Conservation (phyloP, 2,329 filamentous ascomycete species). For the Beauveria pseudobassiana region DNA sequence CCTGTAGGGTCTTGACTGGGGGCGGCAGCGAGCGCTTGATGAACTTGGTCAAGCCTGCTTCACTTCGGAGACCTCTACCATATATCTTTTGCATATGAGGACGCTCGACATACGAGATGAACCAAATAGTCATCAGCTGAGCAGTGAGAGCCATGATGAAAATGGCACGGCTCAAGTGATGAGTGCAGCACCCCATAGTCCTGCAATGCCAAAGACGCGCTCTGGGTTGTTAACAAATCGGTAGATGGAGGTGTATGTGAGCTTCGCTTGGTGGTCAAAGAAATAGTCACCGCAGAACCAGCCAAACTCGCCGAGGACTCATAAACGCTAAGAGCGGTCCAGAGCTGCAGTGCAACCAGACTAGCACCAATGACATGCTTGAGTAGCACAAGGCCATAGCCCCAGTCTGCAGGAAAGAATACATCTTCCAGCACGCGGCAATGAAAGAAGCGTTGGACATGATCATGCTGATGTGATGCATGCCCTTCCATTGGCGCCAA, state of each 20-base stretch:
- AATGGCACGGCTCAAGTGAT: conserved; percentile 85
- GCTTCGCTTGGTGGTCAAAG: conserved; percentile 76
- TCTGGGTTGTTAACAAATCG: conserved; percentile 97
- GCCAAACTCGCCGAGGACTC: conserved; percentile 95
- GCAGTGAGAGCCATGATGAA: conserved; percentile 81
- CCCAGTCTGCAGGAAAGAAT: conserved; percentile 77
- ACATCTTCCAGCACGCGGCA: conserved; percentile 94
- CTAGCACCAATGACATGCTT: conserved; percentile 79
- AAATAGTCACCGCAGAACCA: conserved; percentile 99
- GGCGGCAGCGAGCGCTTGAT: conserved; percentile 79
- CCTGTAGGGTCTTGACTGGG: conserved; percentile 74
- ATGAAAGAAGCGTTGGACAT: conserved; percentile 86
- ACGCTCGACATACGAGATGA: conserved; percentile 89
- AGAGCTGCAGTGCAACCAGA: conserved; percentile 79
- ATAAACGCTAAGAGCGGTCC: conserved; percentile 90
- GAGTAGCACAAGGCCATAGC: conserved; percentile 74
- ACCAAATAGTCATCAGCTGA: conserved; percentile 76
- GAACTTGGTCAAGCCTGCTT: conserved; percentile 88
- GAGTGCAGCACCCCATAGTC: conserved; percentile 89
- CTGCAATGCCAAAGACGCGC: conserved; percentile 84
- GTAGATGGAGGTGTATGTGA: conserved; percentile 96
- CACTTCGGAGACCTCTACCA: conserved; percentile 70
- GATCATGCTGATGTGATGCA: conserved; percentile 87
- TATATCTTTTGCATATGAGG: conserved; percentile 99
- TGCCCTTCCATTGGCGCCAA: conserved; percentile 95